Conservation (phyloP, 2,329 filamentous ascomycete genomes). For the Diaporthe ampelina region DNA sequence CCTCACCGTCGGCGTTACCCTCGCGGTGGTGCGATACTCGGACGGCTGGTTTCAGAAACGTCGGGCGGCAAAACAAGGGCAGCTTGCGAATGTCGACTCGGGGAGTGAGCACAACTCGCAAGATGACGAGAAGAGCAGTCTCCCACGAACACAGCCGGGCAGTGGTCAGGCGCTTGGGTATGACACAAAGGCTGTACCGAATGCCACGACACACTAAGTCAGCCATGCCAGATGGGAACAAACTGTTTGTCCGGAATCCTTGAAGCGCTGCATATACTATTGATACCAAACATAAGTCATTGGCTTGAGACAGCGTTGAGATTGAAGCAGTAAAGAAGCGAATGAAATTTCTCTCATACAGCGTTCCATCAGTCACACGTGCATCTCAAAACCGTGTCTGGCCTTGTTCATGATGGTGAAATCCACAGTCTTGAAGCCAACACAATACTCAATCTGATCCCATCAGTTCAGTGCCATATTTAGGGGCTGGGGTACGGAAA, state of each 20-base stretch:
- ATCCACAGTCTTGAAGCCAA: too few species aligned
- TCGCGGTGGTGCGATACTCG: constrained; percentile 58
- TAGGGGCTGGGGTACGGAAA: too few species aligned
- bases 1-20: constrained; percentile 56
- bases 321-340: neutral
- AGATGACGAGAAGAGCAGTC: constrained; percentile 9
- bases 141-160: neutral
- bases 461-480: too few species aligned
- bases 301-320: neutral
- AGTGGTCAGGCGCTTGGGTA: neutral
- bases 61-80: neutral
- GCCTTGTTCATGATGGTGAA: too few species aligned
- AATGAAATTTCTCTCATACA: neutral
- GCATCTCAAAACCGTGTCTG: too few species aligned
- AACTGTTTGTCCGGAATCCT: neutral
- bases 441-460: too few species aligned
- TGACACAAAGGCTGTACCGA: constrained; percentile 5
- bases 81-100: constrained; percentile 1
- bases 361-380: neutral
- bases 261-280: neutral
- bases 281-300: neutral
- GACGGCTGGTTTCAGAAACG: constrained; percentile 54
- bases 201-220: constrained; percentile 7
- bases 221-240: neutral
- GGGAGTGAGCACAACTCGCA: constrained; percentile 21